Conservation (phyloP, 805 yeast genomes). For the Metschnikowia arizonensis region DNA sequence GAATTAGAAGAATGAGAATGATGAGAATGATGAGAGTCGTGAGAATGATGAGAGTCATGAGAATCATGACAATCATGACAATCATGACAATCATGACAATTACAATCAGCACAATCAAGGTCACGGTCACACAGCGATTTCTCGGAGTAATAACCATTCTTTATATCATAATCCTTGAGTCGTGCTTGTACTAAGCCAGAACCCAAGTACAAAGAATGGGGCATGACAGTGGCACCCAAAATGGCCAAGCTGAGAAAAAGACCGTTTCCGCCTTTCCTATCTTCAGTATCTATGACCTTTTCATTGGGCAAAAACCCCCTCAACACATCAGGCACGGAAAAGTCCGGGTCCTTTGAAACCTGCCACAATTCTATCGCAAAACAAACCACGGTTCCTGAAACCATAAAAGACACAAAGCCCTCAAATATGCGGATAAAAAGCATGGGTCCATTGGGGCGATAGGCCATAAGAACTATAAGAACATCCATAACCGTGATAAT, state of each 20-base stretch:
- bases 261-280: constrained; percentile 43
- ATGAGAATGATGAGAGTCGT: not conserved
- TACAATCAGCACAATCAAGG: too few species aligned
- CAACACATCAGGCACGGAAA: constrained; percentile 50
- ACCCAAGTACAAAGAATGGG: constrained; percentile 81
- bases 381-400: constrained; percentile 78
- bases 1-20: too few species aligned
- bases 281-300: constrained; percentile 30
- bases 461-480: constrained; percentile 78
- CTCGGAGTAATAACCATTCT: constrained; percentile 59
- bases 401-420: constrained; percentile 70
- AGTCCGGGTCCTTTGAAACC: constrained; percentile 53
- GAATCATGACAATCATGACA: too few species aligned
- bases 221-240: constrained; percentile 94
- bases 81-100: too few species aligned
- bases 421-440: constrained; percentile 76
- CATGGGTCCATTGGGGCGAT: constrained; percentile 80
- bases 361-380: constrained; percentile 74
- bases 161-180: constrained; percentile 65
- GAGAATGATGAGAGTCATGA: too few species aligned
- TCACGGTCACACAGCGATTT: too few species aligned
- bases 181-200: constrained; percentile 87
- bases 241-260: constrained; percentile 76
- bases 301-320: constrained; percentile 49
- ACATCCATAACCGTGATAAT: constrained; percentile 83